A percentile compares a stretch with the other conserved stretches of the same genome.
Conservation (phyloP, 2,329 filamentous ascomycete genomes). For the Herpotrichia juniperi region DNA sequence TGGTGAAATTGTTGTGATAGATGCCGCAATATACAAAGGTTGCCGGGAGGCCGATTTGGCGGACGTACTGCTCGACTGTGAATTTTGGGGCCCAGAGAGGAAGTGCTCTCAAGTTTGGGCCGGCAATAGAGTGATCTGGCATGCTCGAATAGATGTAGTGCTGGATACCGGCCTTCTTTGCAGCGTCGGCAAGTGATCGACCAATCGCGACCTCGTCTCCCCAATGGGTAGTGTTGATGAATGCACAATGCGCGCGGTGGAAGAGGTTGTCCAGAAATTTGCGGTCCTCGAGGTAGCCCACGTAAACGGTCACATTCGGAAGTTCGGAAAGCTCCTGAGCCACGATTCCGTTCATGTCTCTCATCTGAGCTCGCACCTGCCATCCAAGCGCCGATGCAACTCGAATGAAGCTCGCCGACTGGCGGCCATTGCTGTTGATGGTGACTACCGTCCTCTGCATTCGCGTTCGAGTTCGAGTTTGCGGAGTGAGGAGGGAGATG, state of each 20-base stretch:
- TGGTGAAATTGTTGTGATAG: slow-evolving; percentile 99
- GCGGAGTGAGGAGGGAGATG: slow-evolving; percentile 6
- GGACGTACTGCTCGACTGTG: slow-evolving; percentile 88
- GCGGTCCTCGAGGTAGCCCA: slow-evolving; percentile 73
- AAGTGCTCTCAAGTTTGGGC: slow-evolving; percentile 76
- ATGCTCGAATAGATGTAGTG: slow-evolving; percentile 98
- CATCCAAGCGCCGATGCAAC: slow-evolving; percentile 94
- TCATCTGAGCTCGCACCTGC: slow-evolving; percentile 88
- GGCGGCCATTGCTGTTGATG: slow-evolving; percentile 94
- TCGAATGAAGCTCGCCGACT: slow-evolving; percentile 93
- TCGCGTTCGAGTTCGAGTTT: slow-evolving; percentile 20
- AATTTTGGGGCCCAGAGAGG: slow-evolving; percentile 94
- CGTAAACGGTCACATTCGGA: slow-evolving; percentile 77
- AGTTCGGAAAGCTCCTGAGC: slow-evolving; percentile 83
- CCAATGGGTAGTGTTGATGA: slow-evolving; percentile 98
- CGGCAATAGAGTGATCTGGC: slow-evolving; percentile 88
- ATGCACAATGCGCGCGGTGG: slow-evolving; percentile 82
- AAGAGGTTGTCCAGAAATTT: slow-evolving; percentile 81
- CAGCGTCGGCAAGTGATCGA: slow-evolving; percentile 84
- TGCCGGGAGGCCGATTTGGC: slow-evolving; percentile 78
- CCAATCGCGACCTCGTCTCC: slow-evolving; percentile 93
- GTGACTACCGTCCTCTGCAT: slow-evolving; percentile 76
- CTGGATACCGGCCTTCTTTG: slow-evolving; percentile 80
- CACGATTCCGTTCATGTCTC: slow-evolving; percentile 84
- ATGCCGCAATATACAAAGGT: slow-evolving; percentile 97